These are phyloP conservation scores for Globisporangium ultimum DNA, from an alignment of 352 stramenopile species.

Conservation along the genomic window DNA sequence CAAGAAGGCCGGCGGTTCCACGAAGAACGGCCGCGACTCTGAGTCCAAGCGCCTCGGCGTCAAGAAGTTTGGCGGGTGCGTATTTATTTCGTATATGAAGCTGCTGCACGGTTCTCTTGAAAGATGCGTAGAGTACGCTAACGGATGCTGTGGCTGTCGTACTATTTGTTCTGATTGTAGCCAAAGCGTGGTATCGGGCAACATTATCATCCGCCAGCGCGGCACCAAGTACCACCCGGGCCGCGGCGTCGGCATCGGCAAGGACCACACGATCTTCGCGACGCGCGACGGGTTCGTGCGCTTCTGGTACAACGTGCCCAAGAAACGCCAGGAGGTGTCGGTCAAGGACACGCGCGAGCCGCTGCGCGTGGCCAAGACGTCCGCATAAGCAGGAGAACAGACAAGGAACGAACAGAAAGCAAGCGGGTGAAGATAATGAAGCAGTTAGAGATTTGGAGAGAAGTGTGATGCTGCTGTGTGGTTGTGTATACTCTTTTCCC, in stretches of 20 bases:
- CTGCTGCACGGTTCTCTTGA: too few species aligned
- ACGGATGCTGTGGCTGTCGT: not conserved
- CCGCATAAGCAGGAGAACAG: slow-evolving; percentile 10
- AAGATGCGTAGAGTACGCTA: not conserved
- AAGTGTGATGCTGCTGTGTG: too few species aligned
- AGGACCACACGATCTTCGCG: slow-evolving; percentile 94
- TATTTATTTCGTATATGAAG: not conserved
- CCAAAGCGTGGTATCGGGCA: slow-evolving; percentile 88
- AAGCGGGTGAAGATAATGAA: slow-evolving; percentile 7
- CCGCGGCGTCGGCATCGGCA: slow-evolving; percentile 92
- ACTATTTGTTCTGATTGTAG: slow-evolving; percentile 23
- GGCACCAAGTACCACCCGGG: slow-evolving; percentile 95
- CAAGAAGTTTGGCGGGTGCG: slow-evolving; percentile 95
- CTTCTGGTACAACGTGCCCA: slow-evolving; percentile 88
- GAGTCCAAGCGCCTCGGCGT: slow-evolving; percentile 95
- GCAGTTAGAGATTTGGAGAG: too few species aligned
- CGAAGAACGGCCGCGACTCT: slow-evolving; percentile 97
- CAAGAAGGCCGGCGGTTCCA: slow-evolving; percentile 97
- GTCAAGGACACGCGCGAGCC: slow-evolving; percentile 73
- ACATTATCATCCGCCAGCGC: slow-evolving; percentile 98
- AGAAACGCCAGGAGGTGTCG: slow-evolving; percentile 85
- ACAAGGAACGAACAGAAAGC: slow-evolving; percentile 10
- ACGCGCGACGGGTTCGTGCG: slow-evolving; percentile 85
- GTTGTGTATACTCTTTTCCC: too few species aligned
- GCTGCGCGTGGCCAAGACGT: slow-evolving; percentile 25